Conservation (phyloP, 23 red algal genomes). For the Rhodosorus marinus region DNA sequence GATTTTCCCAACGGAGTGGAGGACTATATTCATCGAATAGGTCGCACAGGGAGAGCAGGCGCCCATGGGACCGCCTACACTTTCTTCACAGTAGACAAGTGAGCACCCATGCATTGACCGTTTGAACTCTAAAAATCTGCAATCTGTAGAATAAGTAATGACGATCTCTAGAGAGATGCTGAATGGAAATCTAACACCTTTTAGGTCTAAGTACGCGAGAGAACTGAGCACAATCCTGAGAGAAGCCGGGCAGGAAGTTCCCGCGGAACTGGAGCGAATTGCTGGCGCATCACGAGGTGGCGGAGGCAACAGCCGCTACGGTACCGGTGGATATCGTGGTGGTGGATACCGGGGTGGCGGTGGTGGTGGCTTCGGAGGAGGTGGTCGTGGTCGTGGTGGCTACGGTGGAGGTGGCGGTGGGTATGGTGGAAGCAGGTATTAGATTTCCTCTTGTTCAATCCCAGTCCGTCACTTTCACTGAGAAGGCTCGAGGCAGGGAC, state of each 20-base stretch:
- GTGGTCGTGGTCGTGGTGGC: neutral
- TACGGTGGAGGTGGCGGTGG: too few species aligned
- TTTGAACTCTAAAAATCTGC: neutral
- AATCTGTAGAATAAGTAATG: neutral
- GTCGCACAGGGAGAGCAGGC: slow-evolving; percentile 88
- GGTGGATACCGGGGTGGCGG: slow-evolving; percentile 15
- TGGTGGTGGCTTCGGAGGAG: slow-evolving; percentile 17
- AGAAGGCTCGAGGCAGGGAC: too few species aligned
- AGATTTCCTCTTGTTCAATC: too few species aligned
- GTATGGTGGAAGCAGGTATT: too few species aligned
- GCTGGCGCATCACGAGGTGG: slow-evolving; percentile 12
- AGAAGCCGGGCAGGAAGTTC: slow-evolving; percentile 71
- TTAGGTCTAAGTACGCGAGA: slow-evolving; percentile 25
- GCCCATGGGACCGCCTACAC: slow-evolving; percentile 69
- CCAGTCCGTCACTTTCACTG: too few species aligned
- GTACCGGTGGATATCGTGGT: slow-evolving; percentile 18
- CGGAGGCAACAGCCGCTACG: slow-evolving; percentile 30
- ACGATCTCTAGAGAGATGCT: too few species aligned
- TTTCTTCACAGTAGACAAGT: slow-evolving; percentile 92
- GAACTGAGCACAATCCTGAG: slow-evolving; percentile 52
- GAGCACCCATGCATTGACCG: neutral
- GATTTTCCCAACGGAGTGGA: slow-evolving; percentile 95
- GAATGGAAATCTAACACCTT: too few species aligned
- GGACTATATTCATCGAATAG: slow-evolving; percentile 96
- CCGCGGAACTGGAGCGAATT: slow-evolving; percentile 32